Evolutionary conservation across 2,329 filamentous ascomycete species (phyloP).

Genomic region (Alternaria triticimaculans): DNA sequence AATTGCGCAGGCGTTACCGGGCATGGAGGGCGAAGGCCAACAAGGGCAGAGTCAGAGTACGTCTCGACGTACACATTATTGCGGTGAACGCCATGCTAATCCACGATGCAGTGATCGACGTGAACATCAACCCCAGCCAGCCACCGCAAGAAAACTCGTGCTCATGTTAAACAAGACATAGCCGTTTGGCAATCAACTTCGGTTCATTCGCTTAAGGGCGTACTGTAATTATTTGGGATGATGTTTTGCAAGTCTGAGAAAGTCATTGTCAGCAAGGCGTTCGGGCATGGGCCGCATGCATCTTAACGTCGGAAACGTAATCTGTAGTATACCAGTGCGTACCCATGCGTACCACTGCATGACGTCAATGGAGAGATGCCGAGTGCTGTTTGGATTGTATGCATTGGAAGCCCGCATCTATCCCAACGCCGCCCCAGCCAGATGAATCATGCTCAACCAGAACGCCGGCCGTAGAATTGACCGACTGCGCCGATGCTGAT

Average conservation of each 20-base stretch:
- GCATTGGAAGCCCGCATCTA: conserved; percentile 30
- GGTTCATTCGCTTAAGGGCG: conserved; percentile 34
- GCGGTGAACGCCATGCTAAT: conserved; percentile 11
- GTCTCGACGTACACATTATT: conserved; percentile 45
- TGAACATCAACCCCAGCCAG: conserved; percentile 77
- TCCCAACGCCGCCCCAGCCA: conserved; percentile 23
- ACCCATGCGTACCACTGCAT: conserved; percentile 19
- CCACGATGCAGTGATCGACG: conserved; percentile 77
- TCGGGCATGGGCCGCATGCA: conserved; percentile 33
- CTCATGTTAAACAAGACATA: conserved; percentile 38
- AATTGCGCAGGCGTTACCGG: conserved; percentile 96
- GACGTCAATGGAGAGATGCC: conserved; percentile 26
- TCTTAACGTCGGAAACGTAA: conserved; percentile 25
- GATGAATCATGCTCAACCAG: conserved; percentile 27
- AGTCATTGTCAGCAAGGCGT: conserved; percentile 51
- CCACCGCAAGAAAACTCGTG: conserved; percentile 65
- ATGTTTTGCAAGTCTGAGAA: conserved; percentile 27
- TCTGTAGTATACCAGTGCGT: conserved; percentile 46
- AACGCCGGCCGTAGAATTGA: conserved; percentile 35
- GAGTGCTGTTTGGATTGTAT: conserved; percentile 19
- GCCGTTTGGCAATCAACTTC: conserved; percentile 10
- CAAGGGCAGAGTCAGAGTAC: conserved; percentile 81
- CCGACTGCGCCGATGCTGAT: conserved; percentile 32
- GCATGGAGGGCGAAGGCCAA: conserved; percentile 91
- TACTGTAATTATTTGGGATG: conserved; percentile 46